Evolutionary conservation across 495 filamentous ascomycete species (phyloP), one percentile per base, ranked within the genome.

Genomic region (Gamarada debralockiae): DNA sequence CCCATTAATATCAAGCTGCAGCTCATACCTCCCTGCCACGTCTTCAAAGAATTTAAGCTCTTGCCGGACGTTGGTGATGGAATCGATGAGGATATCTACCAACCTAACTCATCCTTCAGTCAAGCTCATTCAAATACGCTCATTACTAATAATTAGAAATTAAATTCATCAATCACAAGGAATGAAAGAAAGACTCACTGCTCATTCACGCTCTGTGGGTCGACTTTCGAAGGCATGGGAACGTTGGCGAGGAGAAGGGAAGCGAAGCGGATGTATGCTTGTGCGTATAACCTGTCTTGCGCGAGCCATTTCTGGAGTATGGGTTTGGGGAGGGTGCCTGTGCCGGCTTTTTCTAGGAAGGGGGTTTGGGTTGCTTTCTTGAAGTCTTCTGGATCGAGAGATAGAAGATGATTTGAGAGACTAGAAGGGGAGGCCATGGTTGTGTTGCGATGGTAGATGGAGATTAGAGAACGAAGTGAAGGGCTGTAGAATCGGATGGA

Each of bases 271-370:
- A 89, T 72, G 64, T 86, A 88, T 44, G 80, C 79, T 55, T 88
- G 85, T 18, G 84, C 81, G 68, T 90, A 90, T 47, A 90, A 75
- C 8, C 83, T 70, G 70, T 92, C 87, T 67, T 90, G 85, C 20
- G 83, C 76, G 36, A 92, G 78, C 86, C 86, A 92, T 65, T 78
- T 72, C 31, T 78, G 75, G 12, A 90, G 76, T 0, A 70, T 63
- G 1, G 67, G 57, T 39, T 79, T 77, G 18, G 77, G 65, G 27
- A 90, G 72, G 3, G 71, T 76, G 50, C 86, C 86, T 45, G 72
- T 67, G 22, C 85, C 85, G 22, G 85, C 86, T 48, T 78, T 72
- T 21, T 73, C 71, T 49, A 92, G 81, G 72, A 92, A 92, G 1
- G 79, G 77, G 55, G 81, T 74, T 51, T 80, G 79, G 17, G 86